These are phyloP conservation scores for Ambrosia hybrid DNA, from an alignment of 140 eudicot genomes.

Conservation along the genomic window DNA sequence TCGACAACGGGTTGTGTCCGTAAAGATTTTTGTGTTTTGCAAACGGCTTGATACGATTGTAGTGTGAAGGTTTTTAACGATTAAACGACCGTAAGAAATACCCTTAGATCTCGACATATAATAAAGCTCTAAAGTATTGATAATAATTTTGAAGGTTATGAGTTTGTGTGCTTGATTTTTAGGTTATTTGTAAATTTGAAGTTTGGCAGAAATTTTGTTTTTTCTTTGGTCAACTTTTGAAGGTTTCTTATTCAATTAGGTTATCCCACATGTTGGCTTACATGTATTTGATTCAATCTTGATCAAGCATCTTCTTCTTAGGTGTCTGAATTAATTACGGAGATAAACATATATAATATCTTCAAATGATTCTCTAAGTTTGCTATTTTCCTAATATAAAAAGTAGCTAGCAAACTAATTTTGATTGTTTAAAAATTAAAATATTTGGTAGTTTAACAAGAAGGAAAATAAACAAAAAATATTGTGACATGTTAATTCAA, in stretches of 20 bases:
- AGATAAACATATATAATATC: not conserved
- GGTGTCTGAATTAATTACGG: conserved; percentile 1
- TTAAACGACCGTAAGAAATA: conserved; percentile 14
- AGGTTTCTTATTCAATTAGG: conserved; percentile 29
- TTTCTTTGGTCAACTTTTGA: conserved; percentile 30
- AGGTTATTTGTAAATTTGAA: conserved; percentile 15
- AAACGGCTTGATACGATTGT: not conserved
- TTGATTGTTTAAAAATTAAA: too few relatives aligned
- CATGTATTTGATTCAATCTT: conserved; percentile 19
- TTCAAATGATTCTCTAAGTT: too few relatives aligned
- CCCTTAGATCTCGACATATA: conserved; percentile 28
- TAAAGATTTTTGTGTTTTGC: conserved; percentile 11
- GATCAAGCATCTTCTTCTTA: not conserved
- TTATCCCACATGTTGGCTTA: conserved; percentile 14
- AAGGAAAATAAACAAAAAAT: too few relatives aligned
- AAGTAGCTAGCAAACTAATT: too few relatives aligned
- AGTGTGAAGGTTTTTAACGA: conserved; percentile 24
- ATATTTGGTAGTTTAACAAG: too few relatives aligned
- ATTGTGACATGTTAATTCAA: too few relatives aligned
- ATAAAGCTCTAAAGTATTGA: conserved; percentile 4
- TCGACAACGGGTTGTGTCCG: not conserved
- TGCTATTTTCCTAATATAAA: too few relatives aligned
- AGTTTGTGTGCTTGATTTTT: conserved; percentile 8
- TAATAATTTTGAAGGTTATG: conserved; percentile 4
- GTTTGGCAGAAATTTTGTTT: conserved; percentile 11